A percentile compares a stretch with the other conserved stretches of the same genome.
Evolutionary conservation across 2,329 filamentous ascomycete species (phyloP).

Genomic region (Lasiodiplodia sp.): DNA sequence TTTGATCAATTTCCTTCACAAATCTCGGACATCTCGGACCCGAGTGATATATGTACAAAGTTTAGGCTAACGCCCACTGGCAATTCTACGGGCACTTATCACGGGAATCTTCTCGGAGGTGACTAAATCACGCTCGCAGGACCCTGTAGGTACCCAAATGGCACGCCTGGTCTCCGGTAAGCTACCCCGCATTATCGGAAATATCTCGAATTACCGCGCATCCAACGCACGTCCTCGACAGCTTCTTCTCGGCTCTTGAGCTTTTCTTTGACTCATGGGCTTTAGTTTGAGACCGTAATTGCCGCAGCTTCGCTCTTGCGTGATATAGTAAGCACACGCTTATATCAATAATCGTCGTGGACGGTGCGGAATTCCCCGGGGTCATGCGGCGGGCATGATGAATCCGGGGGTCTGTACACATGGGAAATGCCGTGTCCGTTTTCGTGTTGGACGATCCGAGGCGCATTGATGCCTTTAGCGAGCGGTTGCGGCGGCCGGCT

Average conservation of each 20-base stretch:
- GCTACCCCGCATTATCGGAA: conserved; percentile 19
- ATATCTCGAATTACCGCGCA: neutral
- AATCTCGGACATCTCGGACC: neutral
- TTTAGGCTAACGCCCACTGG: neutral
- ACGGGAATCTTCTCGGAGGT: neutral
- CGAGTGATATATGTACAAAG: too few relatives aligned
- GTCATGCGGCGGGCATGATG: too few relatives aligned
- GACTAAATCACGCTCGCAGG: neutral
- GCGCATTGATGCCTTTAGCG: neutral
- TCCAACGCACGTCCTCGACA: conserved; percentile 4
- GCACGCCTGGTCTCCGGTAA: conserved; percentile 1
- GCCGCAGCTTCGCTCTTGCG: conserved; percentile 1
- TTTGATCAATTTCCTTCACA: neutral
- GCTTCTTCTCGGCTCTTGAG: conserved; percentile 11
- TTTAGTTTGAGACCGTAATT: neutral
- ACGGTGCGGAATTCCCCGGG: neutral
- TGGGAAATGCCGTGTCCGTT: neutral
- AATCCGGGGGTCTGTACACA: neutral
- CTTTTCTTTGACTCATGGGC: conserved; percentile 1
- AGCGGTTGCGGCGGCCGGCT: neutral
- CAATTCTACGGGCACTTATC: neutral
- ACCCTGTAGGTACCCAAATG: conserved; percentile 1
- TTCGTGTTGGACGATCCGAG: conserved; percentile 1
- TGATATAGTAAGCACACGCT: neutral
- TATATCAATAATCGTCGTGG: neutral